phyloP scores from a whole-genome alignment of 2,329 filamentous ascomycete species.

The Alternaria triticina region DNA sequence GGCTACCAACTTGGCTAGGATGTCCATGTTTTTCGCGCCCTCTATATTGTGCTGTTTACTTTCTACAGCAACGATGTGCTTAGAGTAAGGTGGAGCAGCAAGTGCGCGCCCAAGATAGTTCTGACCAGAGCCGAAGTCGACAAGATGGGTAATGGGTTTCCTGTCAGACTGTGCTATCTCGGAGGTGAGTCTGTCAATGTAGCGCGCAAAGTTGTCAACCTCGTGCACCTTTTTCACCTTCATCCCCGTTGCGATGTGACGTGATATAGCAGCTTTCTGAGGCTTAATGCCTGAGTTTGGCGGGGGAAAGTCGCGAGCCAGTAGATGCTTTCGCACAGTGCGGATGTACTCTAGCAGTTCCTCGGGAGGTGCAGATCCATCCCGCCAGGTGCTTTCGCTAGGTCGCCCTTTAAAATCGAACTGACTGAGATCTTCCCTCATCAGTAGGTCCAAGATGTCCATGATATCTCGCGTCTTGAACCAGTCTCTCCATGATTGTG shows the following conservation, averaged over 20 bases:
- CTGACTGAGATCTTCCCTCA: constrained; percentile 73
- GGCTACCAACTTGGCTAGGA: constrained; percentile 77
- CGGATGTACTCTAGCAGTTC: constrained; percentile 75
- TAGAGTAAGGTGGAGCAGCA: constrained; percentile 83
- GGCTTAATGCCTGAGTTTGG: constrained; percentile 25
- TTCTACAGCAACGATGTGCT: constrained; percentile 89
- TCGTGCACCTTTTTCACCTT: constrained; percentile 95
- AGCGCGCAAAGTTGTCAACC: constrained; percentile 87
- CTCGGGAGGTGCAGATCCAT: constrained; percentile 53
- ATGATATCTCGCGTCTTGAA: constrained; percentile 74
- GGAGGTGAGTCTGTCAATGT: constrained; percentile 71
- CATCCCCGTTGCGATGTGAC: constrained; percentile 85
- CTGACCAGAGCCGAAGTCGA: constrained; percentile 96
- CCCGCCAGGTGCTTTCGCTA: constrained; percentile 47
- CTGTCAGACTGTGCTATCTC: constrained; percentile 51
- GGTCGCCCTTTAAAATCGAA: constrained; percentile 22
- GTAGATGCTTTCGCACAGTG: constrained; percentile 71
- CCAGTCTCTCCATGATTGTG: constrained; percentile 81
- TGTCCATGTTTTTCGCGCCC: constrained; percentile 82
- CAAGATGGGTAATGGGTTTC: constrained; percentile 75
- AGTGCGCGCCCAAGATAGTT: constrained; percentile 92
- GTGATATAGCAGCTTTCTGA: constrained; percentile 66
- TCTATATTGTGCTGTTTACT: constrained; percentile 84
- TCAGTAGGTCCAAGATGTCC: constrained; percentile 78
- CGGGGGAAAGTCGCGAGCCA: constrained; percentile 66